Conservation (phyloP, 306 rosid genomes). For the Rosa rugosa region DNA sequence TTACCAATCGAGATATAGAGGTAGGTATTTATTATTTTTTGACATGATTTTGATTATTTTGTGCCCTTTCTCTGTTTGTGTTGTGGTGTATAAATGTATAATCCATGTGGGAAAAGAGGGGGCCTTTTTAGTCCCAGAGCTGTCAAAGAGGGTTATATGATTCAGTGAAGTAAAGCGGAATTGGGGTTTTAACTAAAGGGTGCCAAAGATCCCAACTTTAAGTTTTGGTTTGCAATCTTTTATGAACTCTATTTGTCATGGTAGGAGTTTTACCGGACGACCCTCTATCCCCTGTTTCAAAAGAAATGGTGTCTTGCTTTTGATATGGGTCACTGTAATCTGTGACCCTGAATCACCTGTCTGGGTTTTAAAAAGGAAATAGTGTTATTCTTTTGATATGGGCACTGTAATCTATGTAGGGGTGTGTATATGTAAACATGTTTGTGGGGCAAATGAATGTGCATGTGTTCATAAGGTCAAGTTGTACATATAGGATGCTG, state of each 20-base stretch:
- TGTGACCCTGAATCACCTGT: neutral
- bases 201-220: neutral
- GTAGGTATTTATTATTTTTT: conserved; percentile 7
- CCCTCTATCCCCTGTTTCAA: neutral
- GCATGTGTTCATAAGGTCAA: neutral
- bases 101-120: neutral
- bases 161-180: neutral
- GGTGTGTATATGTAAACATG: neutral
- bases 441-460: neutral
- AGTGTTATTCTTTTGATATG: neutral
- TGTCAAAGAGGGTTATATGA: neutral
- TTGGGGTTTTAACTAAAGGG: neutral
- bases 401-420: neutral
- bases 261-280: neutral
- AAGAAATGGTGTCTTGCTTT: too few relatives aligned
- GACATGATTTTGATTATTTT: neutral
- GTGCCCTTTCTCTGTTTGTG: neutral
- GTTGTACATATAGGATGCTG: neutral
- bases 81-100: neutral
- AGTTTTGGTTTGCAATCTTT: neutral
- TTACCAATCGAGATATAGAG: conserved; percentile 37
- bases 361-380: neutral
- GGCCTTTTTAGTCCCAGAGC: neutral
- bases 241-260: neutral
- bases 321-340: too few relatives aligned